Evolutionary conservation across 331 rosid species (phyloP).

Genomic region (Saraca asoca): DNA sequence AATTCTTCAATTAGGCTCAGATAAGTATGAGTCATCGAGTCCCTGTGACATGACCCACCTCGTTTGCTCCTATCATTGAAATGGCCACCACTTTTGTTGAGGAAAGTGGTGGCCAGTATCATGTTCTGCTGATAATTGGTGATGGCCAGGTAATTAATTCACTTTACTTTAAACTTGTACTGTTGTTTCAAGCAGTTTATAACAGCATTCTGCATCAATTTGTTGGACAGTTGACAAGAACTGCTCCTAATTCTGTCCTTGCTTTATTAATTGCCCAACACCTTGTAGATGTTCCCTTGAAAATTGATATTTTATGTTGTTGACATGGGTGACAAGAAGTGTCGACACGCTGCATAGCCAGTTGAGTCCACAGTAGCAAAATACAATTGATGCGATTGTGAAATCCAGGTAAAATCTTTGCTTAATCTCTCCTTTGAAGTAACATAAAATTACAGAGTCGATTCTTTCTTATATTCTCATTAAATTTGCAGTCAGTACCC

Average conservation of each 20-base stretch:
- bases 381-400: conserved; percentile 81
- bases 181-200: conserved; percentile 13
- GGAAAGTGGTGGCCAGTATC: conserved; percentile 90
- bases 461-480: conserved; percentile 31
- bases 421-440: conserved; percentile 10
- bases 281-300: neutral
- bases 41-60: conserved; percentile 75
- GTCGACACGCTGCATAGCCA: conserved; percentile 64
- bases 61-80: conserved; percentile 89
- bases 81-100: conserved; percentile 89
- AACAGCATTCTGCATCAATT: conserved; percentile 12
- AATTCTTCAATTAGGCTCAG: conserved; percentile 18
- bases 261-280: neutral
- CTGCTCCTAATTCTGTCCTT: too few species aligned
- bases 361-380: conserved; percentile 75
- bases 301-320: neutral
- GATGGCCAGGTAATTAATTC: conserved; percentile 85
- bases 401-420: conserved; percentile 67
- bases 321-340: conserved; percentile 79
- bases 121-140: conserved; percentile 83
- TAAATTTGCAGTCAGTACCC: conserved; percentile 71
- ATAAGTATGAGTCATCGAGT: conserved; percentile 11
- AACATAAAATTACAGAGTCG: neutral
- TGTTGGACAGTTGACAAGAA: too few species aligned
- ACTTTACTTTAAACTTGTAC: conserved; percentile 11